Conservation (phyloP, 352 stramenopile genomes). For the Phytophthora pistaciae region DNA sequence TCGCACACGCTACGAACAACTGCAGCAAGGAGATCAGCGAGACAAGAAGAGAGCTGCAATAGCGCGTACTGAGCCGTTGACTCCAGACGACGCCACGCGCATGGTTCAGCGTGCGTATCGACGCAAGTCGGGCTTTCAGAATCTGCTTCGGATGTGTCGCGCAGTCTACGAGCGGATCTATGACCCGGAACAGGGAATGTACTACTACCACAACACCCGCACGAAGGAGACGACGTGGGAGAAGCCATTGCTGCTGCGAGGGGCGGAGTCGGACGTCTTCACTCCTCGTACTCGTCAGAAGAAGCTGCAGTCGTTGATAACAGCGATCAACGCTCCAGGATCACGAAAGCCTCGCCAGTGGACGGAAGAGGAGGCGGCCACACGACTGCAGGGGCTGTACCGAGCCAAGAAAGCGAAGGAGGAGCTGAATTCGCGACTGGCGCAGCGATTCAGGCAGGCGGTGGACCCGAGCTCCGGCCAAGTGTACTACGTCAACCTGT, state of each 20-base stretch:
- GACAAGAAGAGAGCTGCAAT: conserved; percentile 5
- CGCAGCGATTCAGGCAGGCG: conserved; percentile 65
- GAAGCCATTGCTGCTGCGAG: conserved; percentile 61
- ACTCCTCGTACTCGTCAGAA: conserved; percentile 59
- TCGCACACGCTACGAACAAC: conserved; percentile 38
- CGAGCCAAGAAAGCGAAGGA: conserved; percentile 56
- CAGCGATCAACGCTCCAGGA: conserved; percentile 8
- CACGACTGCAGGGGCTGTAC: conserved; percentile 66
- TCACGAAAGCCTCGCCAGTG: conserved; percentile 27
- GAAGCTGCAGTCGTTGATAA: conserved; percentile 41
- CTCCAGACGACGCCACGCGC: conserved; percentile 44
- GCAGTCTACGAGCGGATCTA: conserved; percentile 79
- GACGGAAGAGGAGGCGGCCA: conserved; percentile 60
- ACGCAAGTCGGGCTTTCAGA: conserved; percentile 51
- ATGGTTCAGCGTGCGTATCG: conserved; percentile 73
- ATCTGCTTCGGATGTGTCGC: conserved; percentile 52
- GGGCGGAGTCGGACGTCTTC: conserved; percentile 50
- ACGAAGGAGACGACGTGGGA: conserved; percentile 77
- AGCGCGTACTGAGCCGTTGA: conserved; percentile 27
- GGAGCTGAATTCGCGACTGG: conserved; percentile 45
- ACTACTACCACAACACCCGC: conserved; percentile 86
- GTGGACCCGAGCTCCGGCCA: conserved; percentile 50
- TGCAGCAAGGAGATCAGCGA: conserved; percentile 1
- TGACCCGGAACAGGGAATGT: conserved; percentile 54
- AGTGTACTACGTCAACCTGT: conserved; percentile 85